Conservation (phyloP, 345 rosid species). For the Pugionium cornutum region DNA sequence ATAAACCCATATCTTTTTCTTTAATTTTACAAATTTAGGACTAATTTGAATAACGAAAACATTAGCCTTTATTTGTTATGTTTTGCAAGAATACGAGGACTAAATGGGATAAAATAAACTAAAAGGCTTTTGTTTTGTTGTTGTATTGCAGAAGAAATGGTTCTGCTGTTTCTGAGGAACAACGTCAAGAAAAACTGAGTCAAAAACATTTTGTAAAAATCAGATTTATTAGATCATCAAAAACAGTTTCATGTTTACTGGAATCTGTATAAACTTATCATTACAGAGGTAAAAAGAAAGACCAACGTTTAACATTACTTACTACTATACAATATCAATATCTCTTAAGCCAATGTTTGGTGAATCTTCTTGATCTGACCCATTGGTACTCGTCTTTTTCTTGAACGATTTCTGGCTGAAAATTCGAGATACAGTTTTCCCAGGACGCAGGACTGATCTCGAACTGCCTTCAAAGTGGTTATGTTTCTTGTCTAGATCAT, state of each 20-base stretch:
- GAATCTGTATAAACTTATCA: conserved; percentile 26
- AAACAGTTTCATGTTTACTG: conserved; percentile 23
- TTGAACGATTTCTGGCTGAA: conserved; percentile 64
- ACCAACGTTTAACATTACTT: conserved; percentile 18
- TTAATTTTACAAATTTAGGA: too few relatives aligned
- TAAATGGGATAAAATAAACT: not conserved
- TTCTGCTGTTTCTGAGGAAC: conserved; percentile 67
- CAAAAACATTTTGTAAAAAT: conserved; percentile 19
- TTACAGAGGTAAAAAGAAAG: conserved; percentile 24
- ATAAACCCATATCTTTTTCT: too few relatives aligned
- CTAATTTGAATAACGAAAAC: not conserved
- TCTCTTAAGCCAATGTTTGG: conserved; percentile 39
- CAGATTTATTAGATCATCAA: conserved; percentile 32
- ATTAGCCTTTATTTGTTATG: conserved; percentile 3
- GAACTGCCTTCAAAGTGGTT: conserved; percentile 38
- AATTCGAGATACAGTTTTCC: conserved; percentile 55
- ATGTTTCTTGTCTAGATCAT: conserved; percentile 60
- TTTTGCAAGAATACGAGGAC: not conserved
- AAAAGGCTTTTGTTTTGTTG: not conserved
- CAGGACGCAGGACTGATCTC: conserved; percentile 48
- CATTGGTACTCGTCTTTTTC: conserved; percentile 50
- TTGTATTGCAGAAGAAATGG: conserved; percentile 61
- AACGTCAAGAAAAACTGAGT: conserved; percentile 15
- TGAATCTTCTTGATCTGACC: conserved; percentile 58
- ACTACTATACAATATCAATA: conserved; percentile 43